These are phyloP conservation scores for Diplodia mutila DNA, from an alignment of 2,329 filamentous ascomycete species.

Conservation along the genomic window DNA sequence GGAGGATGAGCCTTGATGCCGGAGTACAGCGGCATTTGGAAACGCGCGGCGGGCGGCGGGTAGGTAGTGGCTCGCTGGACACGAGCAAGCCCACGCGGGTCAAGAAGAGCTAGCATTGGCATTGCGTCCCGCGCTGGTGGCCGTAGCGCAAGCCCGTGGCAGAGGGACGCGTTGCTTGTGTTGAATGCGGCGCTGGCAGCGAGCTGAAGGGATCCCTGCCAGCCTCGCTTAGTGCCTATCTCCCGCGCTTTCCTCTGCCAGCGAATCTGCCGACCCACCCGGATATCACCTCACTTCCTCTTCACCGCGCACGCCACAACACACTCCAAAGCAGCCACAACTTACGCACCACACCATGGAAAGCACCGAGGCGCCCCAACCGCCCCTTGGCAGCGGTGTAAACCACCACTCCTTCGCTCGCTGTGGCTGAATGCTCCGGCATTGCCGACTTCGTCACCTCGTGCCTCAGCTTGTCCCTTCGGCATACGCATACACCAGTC, in stretches of 20 bases:
- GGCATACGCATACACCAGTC: neutral
- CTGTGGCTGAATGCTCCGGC: neutral
- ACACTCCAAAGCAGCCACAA: conserved; percentile 4
- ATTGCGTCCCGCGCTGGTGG: neutral
- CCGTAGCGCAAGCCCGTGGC: neutral
- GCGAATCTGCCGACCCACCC: neutral
- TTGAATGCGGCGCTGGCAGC: too few species aligned
- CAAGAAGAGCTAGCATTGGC: too few species aligned
- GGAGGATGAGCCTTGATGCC: neutral
- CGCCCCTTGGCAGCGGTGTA: neutral
- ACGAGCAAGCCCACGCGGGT: too few species aligned
- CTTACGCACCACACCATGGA: neutral
- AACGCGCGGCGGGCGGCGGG: too few species aligned
- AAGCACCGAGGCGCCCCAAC: neutral
- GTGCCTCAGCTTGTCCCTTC: neutral
- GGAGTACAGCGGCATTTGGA: neutral
- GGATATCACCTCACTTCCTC: neutral
- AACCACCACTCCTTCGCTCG: conserved; percentile 1
- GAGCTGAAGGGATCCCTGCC: neutral
- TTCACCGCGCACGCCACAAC: conserved; percentile 13
- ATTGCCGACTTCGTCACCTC: neutral
- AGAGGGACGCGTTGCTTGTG: neutral
- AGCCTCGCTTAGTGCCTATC: conserved; percentile 4
- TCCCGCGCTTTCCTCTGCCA: neutral
- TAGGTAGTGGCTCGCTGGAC: neutral